Evolutionary conservation across 2,329 filamentous ascomycete species (phyloP).

Genomic region (Colletotrichum zoysiae): DNA sequence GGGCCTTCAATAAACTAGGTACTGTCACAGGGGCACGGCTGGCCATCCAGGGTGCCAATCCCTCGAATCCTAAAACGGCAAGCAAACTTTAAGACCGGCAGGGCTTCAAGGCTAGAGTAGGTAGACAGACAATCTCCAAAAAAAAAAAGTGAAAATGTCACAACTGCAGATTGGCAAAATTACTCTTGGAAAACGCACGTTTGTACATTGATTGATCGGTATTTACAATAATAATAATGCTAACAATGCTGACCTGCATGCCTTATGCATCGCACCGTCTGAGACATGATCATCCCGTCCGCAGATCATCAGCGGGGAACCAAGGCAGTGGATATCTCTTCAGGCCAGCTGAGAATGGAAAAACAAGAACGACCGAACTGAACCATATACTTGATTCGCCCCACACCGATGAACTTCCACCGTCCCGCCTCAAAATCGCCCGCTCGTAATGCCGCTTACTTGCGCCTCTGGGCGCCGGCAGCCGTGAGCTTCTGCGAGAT

Average conservation of each 20-base stretch:
- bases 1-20: slow-evolving; percentile 3
- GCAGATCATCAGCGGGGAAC: not conserved
- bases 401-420: not conserved
- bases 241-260: too few species aligned
- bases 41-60: not conserved
- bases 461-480: slow-evolving; percentile 37
- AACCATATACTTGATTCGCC: not conserved
- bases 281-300: not conserved
- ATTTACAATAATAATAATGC: too few species aligned
- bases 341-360: slow-evolving; percentile 10
- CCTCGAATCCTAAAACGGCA: not conserved
- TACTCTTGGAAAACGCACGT: too few species aligned
- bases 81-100: too few species aligned
- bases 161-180: too few species aligned
- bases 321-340: slow-evolving; percentile 21
- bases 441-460: slow-evolving; percentile 17
- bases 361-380: not conserved
- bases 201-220: too few species aligned
- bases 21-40: slow-evolving; percentile 16
- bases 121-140: too few species aligned
- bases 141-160: too few species aligned
- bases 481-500: slow-evolving; percentile 43
- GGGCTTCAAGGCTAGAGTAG: too few species aligned
- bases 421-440: not conserved
- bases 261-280: too few species aligned